phyloP scores from a whole-genome alignment of 2,329 filamentous ascomycete genomes.

The Cladosporium austrohemisphaericum region DNA sequence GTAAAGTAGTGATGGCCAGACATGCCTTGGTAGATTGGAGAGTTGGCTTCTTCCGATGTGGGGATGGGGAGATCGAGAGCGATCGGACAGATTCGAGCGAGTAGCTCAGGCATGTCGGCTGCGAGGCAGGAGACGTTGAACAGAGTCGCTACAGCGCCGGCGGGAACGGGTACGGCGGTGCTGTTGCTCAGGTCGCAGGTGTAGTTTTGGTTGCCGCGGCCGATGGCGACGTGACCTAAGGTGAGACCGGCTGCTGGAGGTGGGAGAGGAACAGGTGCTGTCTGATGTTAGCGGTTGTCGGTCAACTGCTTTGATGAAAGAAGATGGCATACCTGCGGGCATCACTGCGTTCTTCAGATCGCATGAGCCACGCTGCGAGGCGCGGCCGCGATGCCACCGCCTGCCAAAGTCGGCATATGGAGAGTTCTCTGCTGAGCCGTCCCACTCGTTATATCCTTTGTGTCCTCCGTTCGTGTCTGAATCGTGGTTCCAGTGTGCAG shows the following conservation, averaged over 20 bases:
- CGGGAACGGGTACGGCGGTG: slow-evolving; percentile 58
- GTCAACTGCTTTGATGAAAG: background rate
- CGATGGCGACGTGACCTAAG: slow-evolving; percentile 76
- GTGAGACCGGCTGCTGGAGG: slow-evolving; percentile 56
- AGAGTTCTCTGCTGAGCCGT: background rate
- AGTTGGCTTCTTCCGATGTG: slow-evolving; percentile 35
- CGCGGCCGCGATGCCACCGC: slow-evolving; percentile 13
- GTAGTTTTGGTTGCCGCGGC: slow-evolving; percentile 91
- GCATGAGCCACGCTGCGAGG: slow-evolving; percentile 19
- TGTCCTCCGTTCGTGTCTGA: background rate
- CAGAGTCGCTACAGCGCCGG: slow-evolving; percentile 76
- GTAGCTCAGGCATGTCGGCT: slow-evolving; percentile 63
- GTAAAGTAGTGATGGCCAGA: slow-evolving; percentile 81
- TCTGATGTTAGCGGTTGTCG: background rate
- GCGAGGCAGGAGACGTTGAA: slow-evolving; percentile 85
- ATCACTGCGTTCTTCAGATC: slow-evolving; percentile 22
- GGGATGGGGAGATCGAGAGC: slow-evolving; percentile 62
- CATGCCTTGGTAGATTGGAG: slow-evolving; percentile 58
- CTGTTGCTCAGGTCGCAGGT: slow-evolving; percentile 63
- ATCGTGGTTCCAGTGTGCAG: background rate
- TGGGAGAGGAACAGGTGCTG: slow-evolving; percentile 52
- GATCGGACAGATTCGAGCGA: slow-evolving; percentile 61
- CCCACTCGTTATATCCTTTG: slow-evolving; percentile 5
- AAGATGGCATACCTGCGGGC: slow-evolving; percentile 20
- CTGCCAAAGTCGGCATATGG: slow-evolving; percentile 21